These are phyloP conservation scores for Tricholoma saponaceum DNA, from an alignment of 768 basidiomycete genomes.

Conservation along the genomic window DNA sequence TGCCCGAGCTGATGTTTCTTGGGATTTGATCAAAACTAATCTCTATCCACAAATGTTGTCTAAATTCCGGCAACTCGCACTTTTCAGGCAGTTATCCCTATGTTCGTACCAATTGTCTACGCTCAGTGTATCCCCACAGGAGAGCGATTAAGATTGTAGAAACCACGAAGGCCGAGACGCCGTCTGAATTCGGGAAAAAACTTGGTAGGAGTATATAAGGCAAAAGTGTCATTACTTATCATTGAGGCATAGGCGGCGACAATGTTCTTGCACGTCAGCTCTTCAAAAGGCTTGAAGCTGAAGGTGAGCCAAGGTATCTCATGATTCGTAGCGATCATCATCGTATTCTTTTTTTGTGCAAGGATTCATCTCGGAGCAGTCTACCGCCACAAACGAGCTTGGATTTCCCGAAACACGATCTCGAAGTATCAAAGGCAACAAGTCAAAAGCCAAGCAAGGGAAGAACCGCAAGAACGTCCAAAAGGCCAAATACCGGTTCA, in stretches of 20 bases:
- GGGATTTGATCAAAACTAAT: constrained; percentile 63
- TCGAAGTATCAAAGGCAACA: constrained; percentile 36
- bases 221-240: constrained; percentile 2
- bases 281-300: constrained; percentile 63
- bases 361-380: constrained; percentile 62
- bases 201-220: constrained; percentile 42
- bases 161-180: constrained; percentile 35
- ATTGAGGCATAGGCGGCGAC: constrained; percentile 41
- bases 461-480: constrained; percentile 50
- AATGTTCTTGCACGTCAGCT: constrained; percentile 54
- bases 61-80: constrained; percentile 64
- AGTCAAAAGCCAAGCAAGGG: constrained; percentile 33
- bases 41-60: constrained; percentile 55
- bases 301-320: constrained; percentile 40
- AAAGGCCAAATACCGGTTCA: constrained; percentile 56
- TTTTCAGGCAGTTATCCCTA: constrained; percentile 51
- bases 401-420: constrained; percentile 41
- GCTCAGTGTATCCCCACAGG: constrained; percentile 3
- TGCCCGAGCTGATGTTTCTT: constrained; percentile 58
- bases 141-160: constrained; percentile 42
- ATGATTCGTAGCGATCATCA: not conserved
- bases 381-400: constrained; percentile 43
- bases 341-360: not conserved
- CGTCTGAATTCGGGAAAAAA: constrained; percentile 51
- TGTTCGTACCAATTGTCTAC: not conserved